phyloP scores from a whole-genome alignment of 352 stramenopile species.

The Globisporangium sylvaticum region DNA sequence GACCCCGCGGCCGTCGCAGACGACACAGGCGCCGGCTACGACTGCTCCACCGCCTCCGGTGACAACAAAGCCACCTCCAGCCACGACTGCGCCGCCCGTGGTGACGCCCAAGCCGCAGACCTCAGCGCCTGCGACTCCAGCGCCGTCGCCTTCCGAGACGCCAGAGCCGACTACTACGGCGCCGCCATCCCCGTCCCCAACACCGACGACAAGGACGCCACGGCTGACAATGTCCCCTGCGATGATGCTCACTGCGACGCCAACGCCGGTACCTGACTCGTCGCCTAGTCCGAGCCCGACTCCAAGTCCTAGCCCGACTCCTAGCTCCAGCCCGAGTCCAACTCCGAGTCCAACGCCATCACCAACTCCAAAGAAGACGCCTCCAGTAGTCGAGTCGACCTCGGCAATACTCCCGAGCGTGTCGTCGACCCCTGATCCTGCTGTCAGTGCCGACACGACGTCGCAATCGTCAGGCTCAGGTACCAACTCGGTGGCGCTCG shows the following conservation, averaged over 20 bases:
- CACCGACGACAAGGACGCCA: slow-evolving; percentile 9
- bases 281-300: slow-evolving; percentile 9
- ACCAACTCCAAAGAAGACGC: not conserved
- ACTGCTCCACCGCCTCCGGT: not conserved
- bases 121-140: not conserved
- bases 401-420: slow-evolving; percentile 8
- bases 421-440: slow-evolving; percentile 10
- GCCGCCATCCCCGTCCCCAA: not conserved
- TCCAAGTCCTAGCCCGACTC: slow-evolving; percentile 7
- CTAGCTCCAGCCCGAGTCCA: not conserved
- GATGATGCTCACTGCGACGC: not conserved
- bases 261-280: not conserved
- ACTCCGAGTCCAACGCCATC: slow-evolving; percentile 3
- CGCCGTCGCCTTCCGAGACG: not conserved
- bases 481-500: slow-evolving; percentile 35
- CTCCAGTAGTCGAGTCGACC: slow-evolving; percentile 1
- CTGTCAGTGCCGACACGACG: slow-evolving; percentile 32
- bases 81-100: slow-evolving; percentile 2
- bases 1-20: not conserved
- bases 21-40: slow-evolving; percentile 1
- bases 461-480: slow-evolving; percentile 12
- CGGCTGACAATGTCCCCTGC: not conserved
- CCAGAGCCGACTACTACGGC: not conserved
- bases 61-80: slow-evolving; percentile 1
- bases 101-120: not conserved